A percentile compares a stretch with the other conserved stretches of the same genome.
Conservation (phyloP, 495 filamentous ascomycete genomes). For the Emericellopsis terricola region DNA sequence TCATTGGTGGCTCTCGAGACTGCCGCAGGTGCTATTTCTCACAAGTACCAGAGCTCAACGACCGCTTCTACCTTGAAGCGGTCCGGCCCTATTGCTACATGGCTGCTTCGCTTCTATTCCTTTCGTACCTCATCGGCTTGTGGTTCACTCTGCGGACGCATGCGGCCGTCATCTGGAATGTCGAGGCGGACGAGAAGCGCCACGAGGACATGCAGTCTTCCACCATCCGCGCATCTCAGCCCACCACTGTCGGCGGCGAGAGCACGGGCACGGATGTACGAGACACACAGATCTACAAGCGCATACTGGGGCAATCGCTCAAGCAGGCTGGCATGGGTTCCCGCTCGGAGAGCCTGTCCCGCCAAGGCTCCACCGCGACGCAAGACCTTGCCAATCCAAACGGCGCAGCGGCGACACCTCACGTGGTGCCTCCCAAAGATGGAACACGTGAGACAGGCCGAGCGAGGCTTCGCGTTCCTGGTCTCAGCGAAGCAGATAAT, state of each 20-base stretch:
- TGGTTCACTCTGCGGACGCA: conserved; percentile 96
- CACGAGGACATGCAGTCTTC: conserved; percentile 16
- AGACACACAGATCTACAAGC: conserved; percentile 79
- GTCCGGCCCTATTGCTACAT: conserved; percentile 89
- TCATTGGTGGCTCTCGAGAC: conserved; percentile 27
- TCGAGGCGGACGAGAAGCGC: conserved; percentile 72
- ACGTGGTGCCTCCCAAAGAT: conserved; percentile 56
- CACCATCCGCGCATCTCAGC: conserved; percentile 4
- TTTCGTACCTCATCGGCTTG: conserved; percentile 84
- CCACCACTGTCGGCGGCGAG: conserved; percentile 21
- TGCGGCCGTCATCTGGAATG: conserved; percentile 92
- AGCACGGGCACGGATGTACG: conserved; percentile 39
- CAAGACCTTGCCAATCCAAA: conserved; percentile 9
- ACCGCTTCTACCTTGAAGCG: conserved; percentile 73
- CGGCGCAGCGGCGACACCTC: conserved; percentile 28
- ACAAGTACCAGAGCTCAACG: conserved; percentile 67
- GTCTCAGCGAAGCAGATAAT: conserved; percentile 67
- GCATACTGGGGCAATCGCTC: conserved; percentile 78
- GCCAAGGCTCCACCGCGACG: conserved; percentile 17
- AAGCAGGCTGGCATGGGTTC: conserved; percentile 50
- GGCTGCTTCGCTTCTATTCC: conserved; percentile 66
- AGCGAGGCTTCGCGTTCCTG: conserved; percentile 35
- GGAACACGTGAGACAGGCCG: conserved; percentile 22
- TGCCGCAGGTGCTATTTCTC: conserved; percentile 90
- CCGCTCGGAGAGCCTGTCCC: conserved; percentile 24